Evolutionary conservation across 768 basidiomycete species (phyloP), one percentile per base, ranked within the genome.

Genomic region (Agrocybe praecox): DNA sequence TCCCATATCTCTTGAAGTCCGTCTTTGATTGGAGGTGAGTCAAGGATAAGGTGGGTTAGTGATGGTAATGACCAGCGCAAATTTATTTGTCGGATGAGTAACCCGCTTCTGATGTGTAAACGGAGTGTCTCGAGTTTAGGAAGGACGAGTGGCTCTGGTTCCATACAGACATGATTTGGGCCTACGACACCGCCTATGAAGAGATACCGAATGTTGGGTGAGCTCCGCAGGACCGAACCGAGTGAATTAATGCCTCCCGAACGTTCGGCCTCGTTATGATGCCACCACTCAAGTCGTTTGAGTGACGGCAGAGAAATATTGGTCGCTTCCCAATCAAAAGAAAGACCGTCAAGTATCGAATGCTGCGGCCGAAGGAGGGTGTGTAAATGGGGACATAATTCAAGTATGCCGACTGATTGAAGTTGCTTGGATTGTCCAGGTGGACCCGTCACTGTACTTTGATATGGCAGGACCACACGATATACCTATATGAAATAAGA

Each of bases 241-340:
- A 90, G 71, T 7, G 81, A 84, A 68, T 89, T 89, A 57, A 89
- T 83, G 6, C 87, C 88, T 1, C 87, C 87, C 17, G 83, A 77
- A 45, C 82, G 77, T 36, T 83, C 80, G 19, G 87, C 87, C 34
- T 78, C 78, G 24, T 66, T 72, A 60, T 82, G 67, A 63, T 88
- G 80, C 84, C 85, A 88, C 86, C 87, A 89, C 48, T 89, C 87
- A 26, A 90, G 76, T 23, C 86, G 82, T 44, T 78, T 80, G 40
- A 90, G 73, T 19, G 80, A 80, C 19, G 75, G 71, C 14, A 88
- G 59, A 3, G 77, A 65, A 2, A 84, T 68, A 52, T 69, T 73
- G 14, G 75, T 75, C 10, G 79, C 76, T 54, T 83, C 81, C 63
- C 80, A 84, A 23, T 86, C 82, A 69, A 82, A 89, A 32, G 69